Evolutionary conservation across 148 eudicot genomes (phyloP), one percentile per base, ranked within the genome.

Genomic region (Silene latifolia): DNA sequence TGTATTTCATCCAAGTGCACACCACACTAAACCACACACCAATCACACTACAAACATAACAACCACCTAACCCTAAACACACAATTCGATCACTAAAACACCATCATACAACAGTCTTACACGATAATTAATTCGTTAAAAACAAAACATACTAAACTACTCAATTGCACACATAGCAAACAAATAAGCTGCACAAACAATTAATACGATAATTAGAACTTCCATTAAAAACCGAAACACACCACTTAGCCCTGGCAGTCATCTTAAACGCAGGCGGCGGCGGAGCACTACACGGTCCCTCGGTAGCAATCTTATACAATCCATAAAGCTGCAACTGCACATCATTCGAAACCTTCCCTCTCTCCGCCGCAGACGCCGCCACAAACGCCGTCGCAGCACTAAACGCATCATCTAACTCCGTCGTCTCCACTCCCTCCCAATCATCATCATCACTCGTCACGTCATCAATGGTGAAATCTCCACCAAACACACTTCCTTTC

Each of bases 371-470:
- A 1, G 98, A 80, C 5, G 98, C 98, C 0, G 98, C 99, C 56
- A 96, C 97, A 51, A 96, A 96, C 1, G 97, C 88, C 0, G 98
- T 89, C 4, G 99, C 99, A 8, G 99, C 99, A 76, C 97, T 96
- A 23, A 96, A 96, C 13, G 83, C 85, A 78, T 90, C 98, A 57
- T 96, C 99, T 61, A 96, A 81, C 72, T 96, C 99, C 68, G 98
- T 96, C 67, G 93, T 96, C 85, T 92, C 99, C 12, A 96, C 94
- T 18, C 99, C 99, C 67, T 96, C 99, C 99, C 99, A 96, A 88
- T 92, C 99, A 81, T 91, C 97, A 71, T 94, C 98, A 42, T 81
- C 71, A 76, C 71, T 59, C 5, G 42, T 69, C 19, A 80, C 68
- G 59, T 76, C 85, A 60, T 74, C 87, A 64, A 79, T 35, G 9